Base-by-base conservation (phyloP, 208 protist species). In the Angomonas ambiguus region DNA sequence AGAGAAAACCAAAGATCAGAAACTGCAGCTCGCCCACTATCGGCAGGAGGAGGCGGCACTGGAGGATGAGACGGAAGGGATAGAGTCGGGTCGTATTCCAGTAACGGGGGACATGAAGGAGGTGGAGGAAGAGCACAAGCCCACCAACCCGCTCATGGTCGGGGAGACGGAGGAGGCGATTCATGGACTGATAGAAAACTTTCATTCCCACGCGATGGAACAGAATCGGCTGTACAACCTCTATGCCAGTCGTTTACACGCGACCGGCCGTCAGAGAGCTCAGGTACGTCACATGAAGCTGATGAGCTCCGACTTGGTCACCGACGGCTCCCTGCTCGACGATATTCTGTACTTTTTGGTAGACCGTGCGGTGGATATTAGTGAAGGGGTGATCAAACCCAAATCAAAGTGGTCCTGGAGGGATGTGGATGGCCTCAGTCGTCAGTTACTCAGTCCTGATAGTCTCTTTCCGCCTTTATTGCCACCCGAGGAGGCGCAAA, bases 281-380 rank as follows among this genome's bases (percentile, higher is more conserved):
- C 71, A 84, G 53, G 85, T 93, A 58, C 79, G 84, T 3, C 77
- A 83, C 31, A 74, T 80, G 74, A 90, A 90, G 72, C 48, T 96
- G 27, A 78, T 83, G 59, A 88, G 82, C 76, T 91, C 83, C n/a
- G 65, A 75, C 0, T 73, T 92, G 28, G 74, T 96, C 25, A 80
- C 79, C 16, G 83, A 92, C 11, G 77, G 81, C 20, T 91, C 83
- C 11, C 65, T 92, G 28, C 69, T 96, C 1, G 74, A 78, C 58
- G 91, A 96, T 70, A 75, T 96, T 45, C 67, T 96, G 48, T 73
- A 74, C 20, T 96, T 96, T 45, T 61, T 96, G 2, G 74, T 93
- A 25, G 86, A 87, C 48, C 85, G 91, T 27, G 76, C 91, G 4
- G 87, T 96, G 48, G 82, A 91, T 51, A 89, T 91, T 11, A 63